phyloP scores from a whole-genome alignment of 2,329 filamentous ascomycete species.

The Aspergillus glaucus region DNA sequence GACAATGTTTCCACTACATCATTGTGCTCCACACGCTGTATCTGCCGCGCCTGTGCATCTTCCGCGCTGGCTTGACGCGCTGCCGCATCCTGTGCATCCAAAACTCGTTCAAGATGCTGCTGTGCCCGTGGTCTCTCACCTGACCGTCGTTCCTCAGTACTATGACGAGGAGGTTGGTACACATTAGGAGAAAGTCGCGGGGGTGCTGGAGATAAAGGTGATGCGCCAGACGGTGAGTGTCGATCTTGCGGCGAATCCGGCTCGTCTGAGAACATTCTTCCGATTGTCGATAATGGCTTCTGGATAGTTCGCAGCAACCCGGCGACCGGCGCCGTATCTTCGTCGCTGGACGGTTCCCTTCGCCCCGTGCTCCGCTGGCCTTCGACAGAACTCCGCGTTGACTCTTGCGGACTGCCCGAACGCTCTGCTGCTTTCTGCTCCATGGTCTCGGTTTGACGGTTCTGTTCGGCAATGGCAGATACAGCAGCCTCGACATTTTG shows the following conservation, averaged over 20 bases:
- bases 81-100: constrained; percentile 78
- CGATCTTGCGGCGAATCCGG: constrained; percentile 32
- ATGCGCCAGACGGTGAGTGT: constrained; percentile 29
- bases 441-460: constrained; percentile 54
- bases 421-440: constrained; percentile 38
- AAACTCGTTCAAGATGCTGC: constrained; percentile 31
- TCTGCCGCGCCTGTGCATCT: constrained; percentile 73
- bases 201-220: constrained; percentile 43
- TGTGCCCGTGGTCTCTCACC: constrained; percentile 20
- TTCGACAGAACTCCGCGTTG: constrained; percentile 54
- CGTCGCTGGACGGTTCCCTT: constrained; percentile 43
- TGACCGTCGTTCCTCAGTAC: constrained; percentile 27
- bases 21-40: constrained; percentile 77
- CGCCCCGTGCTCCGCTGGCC: constrained; percentile 47
- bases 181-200: constrained; percentile 46
- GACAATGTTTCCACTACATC: constrained; percentile 90
- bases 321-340: constrained; percentile 74
- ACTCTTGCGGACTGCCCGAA: constrained; percentile 51
- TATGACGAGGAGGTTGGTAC: constrained; percentile 38
- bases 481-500: constrained; percentile 93
- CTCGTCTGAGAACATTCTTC: constrained; percentile 84
- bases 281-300: constrained; percentile 81
- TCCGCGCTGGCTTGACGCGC: constrained; percentile 87
- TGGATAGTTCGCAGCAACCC: constrained; percentile 87
- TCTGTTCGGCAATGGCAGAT: constrained; percentile 88